phyloP scores from a whole-genome alignment of 2,329 filamentous ascomycete genomes.

The Trichoderma atroviride region DNA sequence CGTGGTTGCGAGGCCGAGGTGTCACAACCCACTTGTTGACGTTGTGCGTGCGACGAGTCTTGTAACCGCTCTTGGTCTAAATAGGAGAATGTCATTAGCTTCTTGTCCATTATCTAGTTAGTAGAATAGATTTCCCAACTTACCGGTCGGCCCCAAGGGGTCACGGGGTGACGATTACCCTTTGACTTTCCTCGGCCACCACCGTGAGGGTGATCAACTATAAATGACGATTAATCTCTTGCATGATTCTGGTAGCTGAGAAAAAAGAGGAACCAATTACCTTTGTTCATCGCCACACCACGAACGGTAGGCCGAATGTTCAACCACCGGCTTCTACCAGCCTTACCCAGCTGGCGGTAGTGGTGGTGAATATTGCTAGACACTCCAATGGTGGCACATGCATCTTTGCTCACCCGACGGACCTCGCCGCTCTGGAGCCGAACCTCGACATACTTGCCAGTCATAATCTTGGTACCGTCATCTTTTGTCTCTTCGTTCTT shows the following conservation, averaged over 20 bases:
- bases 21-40: constrained; percentile 89
- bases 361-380: constrained; percentile 93
- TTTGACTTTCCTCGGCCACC: constrained; percentile 99
- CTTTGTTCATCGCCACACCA: constrained; percentile 98
- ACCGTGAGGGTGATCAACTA: constrained; percentile 94
- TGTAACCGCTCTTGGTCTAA: constrained; percentile 82
- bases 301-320: constrained; percentile 94
- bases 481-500: constrained; percentile 77
- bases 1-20: constrained; percentile 83
- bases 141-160: constrained; percentile 95
- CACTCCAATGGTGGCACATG: constrained; percentile 91
- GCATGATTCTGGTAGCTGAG: background rate
- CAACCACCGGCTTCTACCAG: constrained; percentile 88
- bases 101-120: background rate
- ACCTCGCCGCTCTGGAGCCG: constrained; percentile 91
- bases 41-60: constrained; percentile 87
- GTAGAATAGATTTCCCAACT: constrained; percentile 44
- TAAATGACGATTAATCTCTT: constrained; percentile 26
- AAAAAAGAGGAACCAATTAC: constrained; percentile 50
- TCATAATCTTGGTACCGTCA: constrained; percentile 63
- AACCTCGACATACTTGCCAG: constrained; percentile 78
- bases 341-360: constrained; percentile 90
- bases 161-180: constrained; percentile 93
- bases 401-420: constrained; percentile 84
- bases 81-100: background rate